Conservation (phyloP, 345 rosid species). For the Corymbia maculata region DNA sequence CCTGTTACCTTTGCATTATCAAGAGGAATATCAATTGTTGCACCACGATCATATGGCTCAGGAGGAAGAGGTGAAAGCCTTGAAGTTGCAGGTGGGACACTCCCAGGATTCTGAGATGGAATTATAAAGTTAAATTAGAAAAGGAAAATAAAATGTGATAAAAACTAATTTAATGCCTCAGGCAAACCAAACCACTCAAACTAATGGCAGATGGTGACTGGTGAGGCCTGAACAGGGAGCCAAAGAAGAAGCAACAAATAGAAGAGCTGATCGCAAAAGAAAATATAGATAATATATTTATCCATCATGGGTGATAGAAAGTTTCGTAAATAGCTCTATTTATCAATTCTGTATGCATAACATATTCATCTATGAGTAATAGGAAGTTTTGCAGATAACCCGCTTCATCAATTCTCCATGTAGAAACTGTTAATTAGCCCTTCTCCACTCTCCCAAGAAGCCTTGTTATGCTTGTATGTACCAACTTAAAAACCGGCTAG, state of each 20-base stretch:
- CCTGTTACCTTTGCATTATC: constrained; percentile 48
- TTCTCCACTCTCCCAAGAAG: neutral
- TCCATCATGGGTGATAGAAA: neutral
- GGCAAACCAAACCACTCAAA: neutral
- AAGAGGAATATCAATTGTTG: constrained; percentile 81
- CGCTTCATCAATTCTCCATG: neutral
- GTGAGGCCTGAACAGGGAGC: neutral
- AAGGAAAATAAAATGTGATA: neutral
- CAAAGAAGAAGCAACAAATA: neutral
- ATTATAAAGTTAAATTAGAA: neutral
- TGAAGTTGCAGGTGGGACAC: constrained; percentile 65
- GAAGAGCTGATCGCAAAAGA: neutral
- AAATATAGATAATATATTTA: neutral
- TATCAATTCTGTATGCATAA: neutral
- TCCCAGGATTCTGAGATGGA: constrained; percentile 56
- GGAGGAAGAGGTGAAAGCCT: constrained; percentile 90
- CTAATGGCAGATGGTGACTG: neutral
- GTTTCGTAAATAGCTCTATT: neutral
- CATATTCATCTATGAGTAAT: neutral
- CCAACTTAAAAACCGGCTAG: neutral
- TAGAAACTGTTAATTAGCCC: neutral
- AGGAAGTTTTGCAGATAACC: neutral
- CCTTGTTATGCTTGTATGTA: neutral
- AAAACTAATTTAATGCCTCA: neutral
- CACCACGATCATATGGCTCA: constrained; percentile 85